Evolutionary conservation across 768 basidiomycete genomes (phyloP).

Genomic region (Amanita exitialis): DNA sequence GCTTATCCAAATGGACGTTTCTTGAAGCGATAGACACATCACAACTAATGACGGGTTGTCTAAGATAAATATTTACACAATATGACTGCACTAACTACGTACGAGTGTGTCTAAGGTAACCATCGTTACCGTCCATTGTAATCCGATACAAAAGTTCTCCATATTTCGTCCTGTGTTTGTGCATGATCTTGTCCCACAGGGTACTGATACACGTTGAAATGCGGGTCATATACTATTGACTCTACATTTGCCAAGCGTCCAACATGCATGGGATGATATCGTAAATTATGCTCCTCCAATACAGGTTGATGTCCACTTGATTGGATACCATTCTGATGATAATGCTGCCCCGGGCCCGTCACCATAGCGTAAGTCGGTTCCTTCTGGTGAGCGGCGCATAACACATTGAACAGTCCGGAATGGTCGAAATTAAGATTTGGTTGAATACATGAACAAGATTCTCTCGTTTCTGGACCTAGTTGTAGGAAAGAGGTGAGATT

Average conservation of each 20-base stretch:
- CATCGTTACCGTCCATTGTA: slow-evolving; percentile 13
- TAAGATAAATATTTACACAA: not conserved
- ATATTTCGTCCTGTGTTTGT: slow-evolving; percentile 26
- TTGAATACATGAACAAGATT: not conserved
- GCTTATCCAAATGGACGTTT: slow-evolving; percentile 47
- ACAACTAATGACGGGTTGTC: not conserved
- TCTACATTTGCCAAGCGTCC: not conserved
- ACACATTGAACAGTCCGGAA: not conserved
- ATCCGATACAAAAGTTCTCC: slow-evolving; percentile 25
- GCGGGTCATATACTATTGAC: not conserved
- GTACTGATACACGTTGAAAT: slow-evolving; percentile 2
- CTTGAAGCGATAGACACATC: slow-evolving; percentile 2
- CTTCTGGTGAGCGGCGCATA: not conserved
- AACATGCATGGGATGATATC: not conserved
- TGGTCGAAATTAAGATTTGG: not conserved
- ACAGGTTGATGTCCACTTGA: not conserved
- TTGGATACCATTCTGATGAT: not conserved
- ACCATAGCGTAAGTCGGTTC: not conserved
- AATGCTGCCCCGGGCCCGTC: not conserved
- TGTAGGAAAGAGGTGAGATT: slow-evolving; percentile 1
- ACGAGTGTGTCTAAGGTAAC: not conserved
- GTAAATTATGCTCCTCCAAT: not conserved
- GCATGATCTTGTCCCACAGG: slow-evolving; percentile 12
- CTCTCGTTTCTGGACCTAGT: not conserved
- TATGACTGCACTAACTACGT: not conserved